These are phyloP conservation scores for Phytopythium mirpurense DNA, from an alignment of 352 stramenopile species.

Conservation along the genomic window DNA sequence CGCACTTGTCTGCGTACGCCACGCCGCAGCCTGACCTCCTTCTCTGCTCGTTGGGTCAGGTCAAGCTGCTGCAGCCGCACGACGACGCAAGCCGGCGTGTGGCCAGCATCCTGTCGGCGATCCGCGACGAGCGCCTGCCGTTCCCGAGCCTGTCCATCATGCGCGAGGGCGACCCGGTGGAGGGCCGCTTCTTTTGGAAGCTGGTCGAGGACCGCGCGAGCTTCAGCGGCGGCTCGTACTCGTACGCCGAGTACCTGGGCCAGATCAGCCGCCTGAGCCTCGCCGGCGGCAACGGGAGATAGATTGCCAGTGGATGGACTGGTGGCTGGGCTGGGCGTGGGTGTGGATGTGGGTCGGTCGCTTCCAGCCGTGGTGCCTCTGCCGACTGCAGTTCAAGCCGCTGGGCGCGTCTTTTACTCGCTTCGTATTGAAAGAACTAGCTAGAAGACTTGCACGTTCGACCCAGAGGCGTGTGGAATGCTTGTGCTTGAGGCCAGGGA, in stretches of 20 bases:
- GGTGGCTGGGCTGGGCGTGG: too few relatives aligned
- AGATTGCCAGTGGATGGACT: slow-evolving; percentile 2
- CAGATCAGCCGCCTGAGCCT: slow-evolving; percentile 82
- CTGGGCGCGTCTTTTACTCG: too few relatives aligned
- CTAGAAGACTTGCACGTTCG: slow-evolving; percentile 5
- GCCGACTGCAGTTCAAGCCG: too few relatives aligned
- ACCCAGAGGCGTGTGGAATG: not conserved
- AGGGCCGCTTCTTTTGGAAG: slow-evolving; percentile 96
- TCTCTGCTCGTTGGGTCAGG: slow-evolving; percentile 14
- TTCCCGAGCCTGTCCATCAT: slow-evolving; percentile 89
- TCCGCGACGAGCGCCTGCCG: slow-evolving; percentile 86
- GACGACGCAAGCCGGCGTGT: slow-evolving; percentile 85
- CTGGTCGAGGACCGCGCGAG: slow-evolving; percentile 98
- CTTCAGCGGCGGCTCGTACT: slow-evolving; percentile 96
- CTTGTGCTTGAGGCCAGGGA: not conserved
- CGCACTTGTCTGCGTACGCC: not conserved
- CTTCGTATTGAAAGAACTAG: slow-evolving; percentile 7
- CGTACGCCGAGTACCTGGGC: slow-evolving; percentile 97
- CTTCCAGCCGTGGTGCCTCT: too few relatives aligned
- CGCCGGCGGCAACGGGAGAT: slow-evolving; percentile 54
- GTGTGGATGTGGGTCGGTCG: not conserved
- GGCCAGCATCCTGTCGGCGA: slow-evolving; percentile 79
- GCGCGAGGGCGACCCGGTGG: slow-evolving; percentile 91
- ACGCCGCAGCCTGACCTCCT: not conserved
- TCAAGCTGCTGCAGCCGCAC: slow-evolving; percentile 77